Evolutionary conservation across 192 early-diverging fungal species (phyloP).

Genomic region (Entophlyctis luteolus): DNA sequence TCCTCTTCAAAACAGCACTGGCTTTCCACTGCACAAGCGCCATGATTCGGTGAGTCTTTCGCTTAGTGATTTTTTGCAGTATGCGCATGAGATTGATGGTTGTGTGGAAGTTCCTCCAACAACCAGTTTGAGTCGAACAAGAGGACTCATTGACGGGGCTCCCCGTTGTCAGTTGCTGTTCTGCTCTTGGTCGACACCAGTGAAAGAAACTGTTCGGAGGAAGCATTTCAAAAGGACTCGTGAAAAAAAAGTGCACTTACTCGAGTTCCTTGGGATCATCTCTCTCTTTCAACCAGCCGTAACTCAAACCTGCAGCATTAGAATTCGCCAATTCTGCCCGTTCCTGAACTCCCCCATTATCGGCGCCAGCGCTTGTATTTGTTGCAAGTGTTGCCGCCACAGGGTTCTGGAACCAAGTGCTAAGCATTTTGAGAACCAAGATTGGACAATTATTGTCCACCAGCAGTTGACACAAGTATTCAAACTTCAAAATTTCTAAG

Average conservation of each 20-base stretch:
- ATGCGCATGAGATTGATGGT: slow-evolving; percentile 72
- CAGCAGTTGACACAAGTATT: slow-evolving; percentile 72
- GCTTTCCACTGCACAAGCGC: slow-evolving; percentile 82
- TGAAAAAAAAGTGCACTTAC: slow-evolving; percentile 24
- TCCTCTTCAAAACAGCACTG: slow-evolving; percentile 71
- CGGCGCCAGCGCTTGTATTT: too few relatives aligned
- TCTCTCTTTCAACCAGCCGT: slow-evolving; percentile 32
- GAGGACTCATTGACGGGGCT: neutral
- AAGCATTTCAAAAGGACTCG: neutral
- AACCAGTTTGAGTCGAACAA: neutral
- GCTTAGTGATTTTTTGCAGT: slow-evolving; percentile 76
- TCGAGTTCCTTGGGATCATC: slow-evolving; percentile 38
- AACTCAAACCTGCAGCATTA: slow-evolving; percentile 31
- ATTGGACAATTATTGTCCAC: slow-evolving; percentile 82
- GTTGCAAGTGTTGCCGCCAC: slow-evolving; percentile 44
- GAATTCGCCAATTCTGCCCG: too few relatives aligned
- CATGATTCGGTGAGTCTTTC: slow-evolving; percentile 69
- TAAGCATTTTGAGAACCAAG: slow-evolving; percentile 76
- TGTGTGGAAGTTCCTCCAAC: slow-evolving; percentile 42
- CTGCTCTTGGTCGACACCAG: neutral
- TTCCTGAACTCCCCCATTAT: too few relatives aligned
- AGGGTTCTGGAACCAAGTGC: slow-evolving; percentile 60
- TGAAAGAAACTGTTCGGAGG: neutral
- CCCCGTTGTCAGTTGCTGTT: neutral
- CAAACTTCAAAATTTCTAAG: slow-evolving; percentile 67